Percentiles rank a stretch among this genome's conserved stretches.
phyloP scores from a whole-genome alignment of 768 basidiomycete species.

The Kwoniella dejecticola region DNA sequence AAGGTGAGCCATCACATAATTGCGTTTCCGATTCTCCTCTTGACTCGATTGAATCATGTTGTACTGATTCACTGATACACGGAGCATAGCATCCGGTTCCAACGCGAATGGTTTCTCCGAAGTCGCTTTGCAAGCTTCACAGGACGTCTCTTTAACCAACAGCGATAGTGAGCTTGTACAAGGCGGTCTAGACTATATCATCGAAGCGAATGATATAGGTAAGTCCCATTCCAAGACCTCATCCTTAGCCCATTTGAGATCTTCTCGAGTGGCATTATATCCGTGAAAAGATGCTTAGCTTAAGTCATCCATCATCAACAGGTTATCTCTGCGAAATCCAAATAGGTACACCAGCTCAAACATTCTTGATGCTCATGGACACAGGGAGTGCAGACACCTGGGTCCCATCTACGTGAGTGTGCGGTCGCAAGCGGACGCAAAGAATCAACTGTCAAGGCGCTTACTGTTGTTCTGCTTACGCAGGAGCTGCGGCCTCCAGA shows the following conservation, averaged over 20 bases:
- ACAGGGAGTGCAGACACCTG: constrained; percentile 71
- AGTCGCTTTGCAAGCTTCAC: constrained; percentile 11
- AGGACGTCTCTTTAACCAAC: constrained; percentile 14
- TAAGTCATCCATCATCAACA: no score
- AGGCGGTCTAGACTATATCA: constrained; percentile 54
- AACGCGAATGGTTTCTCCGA: constrained; percentile 33
- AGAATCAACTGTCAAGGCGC: no score
- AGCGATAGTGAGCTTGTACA: constrained; percentile 15
- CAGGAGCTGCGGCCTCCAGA: constrained; percentile 5
- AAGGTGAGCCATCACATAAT: no score
- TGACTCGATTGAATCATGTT: no score
- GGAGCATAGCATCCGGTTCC: constrained; percentile 27
- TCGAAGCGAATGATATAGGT: constrained; percentile 61
- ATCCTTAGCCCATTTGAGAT: no score
- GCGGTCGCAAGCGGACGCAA: no score
- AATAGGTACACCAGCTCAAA: constrained; percentile 67
- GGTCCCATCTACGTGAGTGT: constrained; percentile 56
- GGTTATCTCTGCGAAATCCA: constrained; percentile 60
- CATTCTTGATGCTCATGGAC: constrained; percentile 68
- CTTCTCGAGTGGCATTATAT: no score
- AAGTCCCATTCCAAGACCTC: constrained; percentile 50
- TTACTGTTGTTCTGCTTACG: no score
- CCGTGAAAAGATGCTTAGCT: no score
- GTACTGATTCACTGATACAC: no score
- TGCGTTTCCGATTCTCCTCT: no score